A percentile compares a stretch with the other conserved stretches of the same genome.
phyloP scores from a whole-genome alignment of 1,284 basidiomycete species.

The Termitomyces sp. region DNA sequence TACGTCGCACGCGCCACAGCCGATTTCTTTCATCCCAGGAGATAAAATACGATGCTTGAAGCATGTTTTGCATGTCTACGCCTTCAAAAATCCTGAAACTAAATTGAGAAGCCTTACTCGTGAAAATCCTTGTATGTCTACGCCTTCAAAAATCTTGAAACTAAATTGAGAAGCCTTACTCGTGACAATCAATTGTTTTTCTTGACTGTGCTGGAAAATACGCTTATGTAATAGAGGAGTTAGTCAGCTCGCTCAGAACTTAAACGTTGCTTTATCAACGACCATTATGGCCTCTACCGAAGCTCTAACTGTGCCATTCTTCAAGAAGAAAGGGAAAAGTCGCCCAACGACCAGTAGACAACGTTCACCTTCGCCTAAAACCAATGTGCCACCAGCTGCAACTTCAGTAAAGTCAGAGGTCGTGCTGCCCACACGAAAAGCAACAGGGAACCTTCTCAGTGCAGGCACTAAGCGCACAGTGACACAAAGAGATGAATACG shows the following conservation, averaged over 20 bases:
- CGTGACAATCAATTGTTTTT: neutral
- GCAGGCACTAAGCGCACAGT: slow-evolving; percentile 80
- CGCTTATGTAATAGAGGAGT: slow-evolving; percentile 6
- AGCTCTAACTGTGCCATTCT: slow-evolving; percentile 66
- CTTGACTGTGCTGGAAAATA: neutral
- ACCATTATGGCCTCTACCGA: slow-evolving; percentile 36
- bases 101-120: neutral
- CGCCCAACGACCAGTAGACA: slow-evolving; percentile 70
- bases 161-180: neutral
- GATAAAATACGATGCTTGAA: neutral
- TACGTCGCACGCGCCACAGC: neutral
- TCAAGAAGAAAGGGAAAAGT: slow-evolving; percentile 82
- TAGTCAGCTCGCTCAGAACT: slow-evolving; percentile 8
- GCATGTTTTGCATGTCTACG: neutral
- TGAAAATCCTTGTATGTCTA: too few species aligned
- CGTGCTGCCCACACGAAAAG: slow-evolving; percentile 69
- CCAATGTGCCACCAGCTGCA: slow-evolving; percentile 25
- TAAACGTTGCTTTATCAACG: slow-evolving; percentile 4
- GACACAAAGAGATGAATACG: slow-evolving; percentile 49
- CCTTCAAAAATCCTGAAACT: neutral
- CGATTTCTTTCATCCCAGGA: neutral
- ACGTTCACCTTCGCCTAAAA: slow-evolving; percentile 59
- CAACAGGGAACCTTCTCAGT: slow-evolving; percentile 64
- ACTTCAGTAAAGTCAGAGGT: slow-evolving; percentile 56
- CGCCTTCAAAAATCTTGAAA: neutral